Percentiles rank a stretch among this genome's conserved stretches.
These are phyloP conservation scores for Rugonectria rugulosa DNA, from an alignment of 2,329 filamentous ascomycete species.

Conservation along the genomic window DNA sequence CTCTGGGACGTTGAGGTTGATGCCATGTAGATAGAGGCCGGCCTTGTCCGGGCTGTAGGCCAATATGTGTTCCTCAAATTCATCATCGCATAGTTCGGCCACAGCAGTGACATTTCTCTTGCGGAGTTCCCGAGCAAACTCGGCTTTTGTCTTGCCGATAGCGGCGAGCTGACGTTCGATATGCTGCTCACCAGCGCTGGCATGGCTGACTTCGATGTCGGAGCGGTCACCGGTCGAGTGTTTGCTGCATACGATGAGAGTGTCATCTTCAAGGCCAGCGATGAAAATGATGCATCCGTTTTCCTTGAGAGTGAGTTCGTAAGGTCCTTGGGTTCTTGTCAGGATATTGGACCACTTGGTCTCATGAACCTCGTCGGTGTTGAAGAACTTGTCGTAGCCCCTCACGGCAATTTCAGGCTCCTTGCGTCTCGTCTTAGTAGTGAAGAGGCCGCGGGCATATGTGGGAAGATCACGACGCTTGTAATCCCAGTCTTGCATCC, in stretches of 20 bases:
- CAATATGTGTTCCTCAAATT: constrained; percentile 95
- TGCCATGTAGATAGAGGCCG: constrained; percentile 92
- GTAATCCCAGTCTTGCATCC: constrained; percentile 95
- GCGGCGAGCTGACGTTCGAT: constrained; percentile 79
- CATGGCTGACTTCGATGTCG: constrained; percentile 80
- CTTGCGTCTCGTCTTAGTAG: constrained; percentile 71
- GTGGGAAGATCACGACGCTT: constrained; percentile 86
- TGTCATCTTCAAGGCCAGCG: constrained; percentile 86
- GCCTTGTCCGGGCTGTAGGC: constrained; percentile 84
- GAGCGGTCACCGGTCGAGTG: constrained; percentile 88
- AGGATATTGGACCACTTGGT: constrained; percentile 87
- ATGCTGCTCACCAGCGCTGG: constrained; percentile 81
- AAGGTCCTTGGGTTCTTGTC: constrained; percentile 80
- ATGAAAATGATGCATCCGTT: constrained; percentile 99
- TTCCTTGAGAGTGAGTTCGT: constrained; percentile 96
- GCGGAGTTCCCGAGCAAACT: constrained; percentile 79
- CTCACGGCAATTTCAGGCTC: constrained; percentile 81
- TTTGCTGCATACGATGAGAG: constrained; percentile 96
- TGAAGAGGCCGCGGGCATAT: constrained; percentile 94
- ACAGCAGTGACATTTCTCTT: constrained; percentile 91
- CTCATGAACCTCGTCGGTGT: constrained; percentile 79
- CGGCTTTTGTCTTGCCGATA: constrained; percentile 78
- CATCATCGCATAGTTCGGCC: constrained; percentile 94
- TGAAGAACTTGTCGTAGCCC: constrained; percentile 99
- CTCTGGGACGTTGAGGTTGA: constrained; percentile 93